Percentiles rank a stretch among this genome's conserved stretches.
Conservation (phyloP, 768 basidiomycete genomes). For the Crucibulum laeve region DNA sequence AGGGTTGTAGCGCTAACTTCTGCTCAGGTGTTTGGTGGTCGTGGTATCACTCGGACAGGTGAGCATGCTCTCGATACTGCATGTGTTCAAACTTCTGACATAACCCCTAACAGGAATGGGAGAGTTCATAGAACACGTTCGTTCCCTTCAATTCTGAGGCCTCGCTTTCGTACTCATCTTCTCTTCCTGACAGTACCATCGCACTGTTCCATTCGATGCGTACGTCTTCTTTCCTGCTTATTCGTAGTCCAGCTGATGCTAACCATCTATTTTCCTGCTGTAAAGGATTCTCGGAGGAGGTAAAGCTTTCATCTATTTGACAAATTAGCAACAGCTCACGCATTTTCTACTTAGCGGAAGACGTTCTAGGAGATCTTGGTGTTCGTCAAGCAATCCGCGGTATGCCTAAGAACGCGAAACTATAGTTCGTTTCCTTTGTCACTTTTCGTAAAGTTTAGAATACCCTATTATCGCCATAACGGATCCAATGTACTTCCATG, state of each 20-base stretch:
- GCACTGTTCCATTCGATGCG: constrained; percentile 64
- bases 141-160: constrained; percentile 15
- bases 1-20: constrained; percentile 2
- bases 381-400: constrained; percentile 74
- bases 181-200: constrained; percentile 43
- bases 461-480: too few species aligned
- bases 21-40: constrained; percentile 72
- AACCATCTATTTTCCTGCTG: not conserved
- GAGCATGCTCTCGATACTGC: constrained; percentile 21
- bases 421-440: constrained; percentile 31
- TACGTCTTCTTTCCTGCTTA: constrained; percentile 18
- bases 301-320: constrained; percentile 11
- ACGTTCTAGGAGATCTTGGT: constrained; percentile 78
- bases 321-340: constrained; percentile 5
- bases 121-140: constrained; percentile 60
- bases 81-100: constrained; percentile 5
- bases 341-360: constrained; percentile 46
- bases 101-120: constrained; percentile 44
- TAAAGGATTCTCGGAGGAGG: constrained; percentile 65
- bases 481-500: too few species aligned
- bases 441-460: constrained; percentile 2
- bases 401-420: constrained; percentile 67
- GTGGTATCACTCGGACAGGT: constrained; percentile 81
- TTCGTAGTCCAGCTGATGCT: not conserved
- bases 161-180: constrained; percentile 16